Conservation (phyloP, 805 yeast genomes). For the Barnettozyma californica region DNA sequence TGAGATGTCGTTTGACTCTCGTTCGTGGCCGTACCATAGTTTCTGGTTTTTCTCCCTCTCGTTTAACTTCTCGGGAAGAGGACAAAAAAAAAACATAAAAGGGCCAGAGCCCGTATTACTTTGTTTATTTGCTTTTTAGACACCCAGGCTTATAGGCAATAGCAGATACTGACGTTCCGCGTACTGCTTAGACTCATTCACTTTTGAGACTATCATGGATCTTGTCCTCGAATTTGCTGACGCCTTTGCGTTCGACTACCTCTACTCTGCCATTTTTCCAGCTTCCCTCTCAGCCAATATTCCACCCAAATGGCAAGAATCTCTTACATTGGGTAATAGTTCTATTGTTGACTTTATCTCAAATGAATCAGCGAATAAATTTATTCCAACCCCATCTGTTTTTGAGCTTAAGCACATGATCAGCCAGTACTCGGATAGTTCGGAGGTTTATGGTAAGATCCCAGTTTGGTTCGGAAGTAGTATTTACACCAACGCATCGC, state of each 20-base stretch:
- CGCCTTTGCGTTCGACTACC: conserved; percentile 64
- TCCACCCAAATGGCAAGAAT: conserved; percentile 26
- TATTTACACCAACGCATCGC: conserved; percentile 55
- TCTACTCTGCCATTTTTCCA: conserved; percentile 69
- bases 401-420: conserved; percentile 14
- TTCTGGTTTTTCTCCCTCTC: background rate
- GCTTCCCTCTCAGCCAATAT: conserved; percentile 38
- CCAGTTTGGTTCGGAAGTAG: conserved; percentile 57
- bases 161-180: background rate
- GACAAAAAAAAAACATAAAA: background rate
- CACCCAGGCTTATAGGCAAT: background rate
- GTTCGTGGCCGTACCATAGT: conserved; percentile 10
- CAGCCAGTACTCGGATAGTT: conserved; percentile 20
- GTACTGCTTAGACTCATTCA: background rate
- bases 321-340: conserved; percentile 21
- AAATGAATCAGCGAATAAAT: conserved; percentile 12
- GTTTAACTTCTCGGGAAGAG: background rate
- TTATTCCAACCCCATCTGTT: conserved; percentile 9
- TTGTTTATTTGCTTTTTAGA: background rate
- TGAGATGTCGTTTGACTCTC: background rate
- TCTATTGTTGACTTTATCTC: conserved; percentile 20
- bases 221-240: conserved; percentile 79
- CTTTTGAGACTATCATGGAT: conserved; percentile 57
- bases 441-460: conserved; percentile 53
- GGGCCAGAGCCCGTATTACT: background rate